Conservation (phyloP, 306 rosid genomes). For the Elaeagnus macrophylla region DNA sequence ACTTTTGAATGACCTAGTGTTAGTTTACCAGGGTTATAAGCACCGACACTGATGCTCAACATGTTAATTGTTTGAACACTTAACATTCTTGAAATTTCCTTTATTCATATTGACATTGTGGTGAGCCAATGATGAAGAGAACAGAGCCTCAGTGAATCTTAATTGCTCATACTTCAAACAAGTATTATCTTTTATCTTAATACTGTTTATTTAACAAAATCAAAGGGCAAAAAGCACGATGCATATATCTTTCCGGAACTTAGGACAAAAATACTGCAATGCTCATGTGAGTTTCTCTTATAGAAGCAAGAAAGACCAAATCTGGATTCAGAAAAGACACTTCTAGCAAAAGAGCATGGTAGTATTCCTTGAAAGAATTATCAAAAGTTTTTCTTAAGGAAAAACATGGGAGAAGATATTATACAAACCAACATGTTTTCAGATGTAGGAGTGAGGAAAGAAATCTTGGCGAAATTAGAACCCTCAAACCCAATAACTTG, state of each 20-base stretch:
- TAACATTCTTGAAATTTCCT: too few relatives aligned
- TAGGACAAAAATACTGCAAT: background rate
- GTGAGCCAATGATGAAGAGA: background rate
- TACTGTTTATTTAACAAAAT: background rate
- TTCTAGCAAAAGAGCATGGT: background rate
- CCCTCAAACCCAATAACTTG: slow-evolving; percentile 47
- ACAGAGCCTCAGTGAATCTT: too few relatives aligned
- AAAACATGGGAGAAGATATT: slow-evolving; percentile 3
- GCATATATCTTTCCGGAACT: background rate
- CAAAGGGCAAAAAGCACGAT: background rate
- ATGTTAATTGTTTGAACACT: too few relatives aligned
- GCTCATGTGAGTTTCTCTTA: background rate
- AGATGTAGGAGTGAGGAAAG: slow-evolving; percentile 82
- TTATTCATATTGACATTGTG: background rate
- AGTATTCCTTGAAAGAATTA: background rate
- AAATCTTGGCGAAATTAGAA: slow-evolving; percentile 51
- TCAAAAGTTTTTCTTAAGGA: background rate
- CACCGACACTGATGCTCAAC: background rate
- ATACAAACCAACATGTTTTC: slow-evolving; percentile 77
- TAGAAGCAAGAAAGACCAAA: background rate
- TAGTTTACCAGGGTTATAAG: slow-evolving; percentile 42
- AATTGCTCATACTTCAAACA: too few relatives aligned
- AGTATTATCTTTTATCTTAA: too few relatives aligned
- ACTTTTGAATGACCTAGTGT: slow-evolving; percentile 48
- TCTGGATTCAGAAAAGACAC: background rate